Percentiles rank a stretch among this genome's conserved stretches.
These are phyloP conservation scores for Sphaerulina vaccinii DNA, from an alignment of 2,329 filamentous ascomycete genomes.

Conservation along the genomic window DNA sequence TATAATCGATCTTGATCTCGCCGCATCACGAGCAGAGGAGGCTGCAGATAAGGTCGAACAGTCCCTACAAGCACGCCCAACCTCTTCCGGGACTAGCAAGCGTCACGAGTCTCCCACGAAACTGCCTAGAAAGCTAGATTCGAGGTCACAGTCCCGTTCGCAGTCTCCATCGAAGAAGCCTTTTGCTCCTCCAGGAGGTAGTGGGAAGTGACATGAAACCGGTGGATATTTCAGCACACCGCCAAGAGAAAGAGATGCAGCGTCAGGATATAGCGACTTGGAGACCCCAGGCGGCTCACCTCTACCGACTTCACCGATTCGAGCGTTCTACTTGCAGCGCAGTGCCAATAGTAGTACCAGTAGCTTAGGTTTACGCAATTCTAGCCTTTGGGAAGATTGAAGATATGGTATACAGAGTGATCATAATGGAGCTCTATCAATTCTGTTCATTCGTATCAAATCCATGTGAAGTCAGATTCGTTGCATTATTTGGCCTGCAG, in stretches of 20 bases:
- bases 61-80: slow-evolving; percentile 4
- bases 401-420: background rate
- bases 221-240: slow-evolving; percentile 2
- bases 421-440: background rate
- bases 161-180: slow-evolving; percentile 6
- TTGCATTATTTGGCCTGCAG: too few species aligned
- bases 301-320: slow-evolving; percentile 5
- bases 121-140: background rate
- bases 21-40: slow-evolving; percentile 23
- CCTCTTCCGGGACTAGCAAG: background rate
- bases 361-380: slow-evolving; percentile 7
- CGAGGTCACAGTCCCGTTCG: slow-evolving; percentile 1
- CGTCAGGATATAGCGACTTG: background rate
- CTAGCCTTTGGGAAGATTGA: background rate
- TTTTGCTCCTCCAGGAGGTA: slow-evolving; percentile 9
- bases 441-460: too few species aligned
- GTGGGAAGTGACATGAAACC: slow-evolving; percentile 8
- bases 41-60: slow-evolving; percentile 26
- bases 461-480: too few species aligned
- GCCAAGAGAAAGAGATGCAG: background rate
- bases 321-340: slow-evolving; percentile 11
- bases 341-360: slow-evolving; percentile 7
- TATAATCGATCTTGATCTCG: slow-evolving; percentile 31
- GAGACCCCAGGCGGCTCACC: slow-evolving; percentile 8
- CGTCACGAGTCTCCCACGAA: slow-evolving; percentile 7